Evolutionary conservation across 2,329 filamentous ascomycete genomes (phyloP).

Genomic region (Thelonectria discophora): DNA sequence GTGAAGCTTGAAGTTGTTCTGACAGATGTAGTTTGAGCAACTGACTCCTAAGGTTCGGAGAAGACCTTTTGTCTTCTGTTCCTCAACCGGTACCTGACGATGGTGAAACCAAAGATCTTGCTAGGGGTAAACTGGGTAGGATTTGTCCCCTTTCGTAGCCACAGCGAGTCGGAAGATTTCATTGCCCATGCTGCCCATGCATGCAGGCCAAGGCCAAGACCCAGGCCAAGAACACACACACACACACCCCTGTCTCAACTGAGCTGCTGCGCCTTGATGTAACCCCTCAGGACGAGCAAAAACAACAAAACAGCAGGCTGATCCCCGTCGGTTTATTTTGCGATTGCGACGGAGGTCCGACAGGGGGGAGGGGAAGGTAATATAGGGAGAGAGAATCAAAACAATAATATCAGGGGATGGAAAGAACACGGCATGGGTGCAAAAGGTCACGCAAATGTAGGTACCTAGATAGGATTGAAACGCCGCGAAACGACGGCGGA

Average conservation of each 20-base stretch:
- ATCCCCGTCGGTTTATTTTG: constrained; percentile 6
- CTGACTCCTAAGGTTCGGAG: not conserved
- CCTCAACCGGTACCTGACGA: constrained; percentile 1
- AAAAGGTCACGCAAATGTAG: not conserved
- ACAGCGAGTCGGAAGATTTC: constrained; percentile 17
- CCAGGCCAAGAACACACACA: too few species aligned
- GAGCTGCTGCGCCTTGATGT: constrained; percentile 9
- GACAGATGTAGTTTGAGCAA: too few species aligned
- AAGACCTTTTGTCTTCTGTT: too few species aligned
- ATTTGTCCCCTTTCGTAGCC: not conserved
- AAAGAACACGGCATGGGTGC: too few species aligned
- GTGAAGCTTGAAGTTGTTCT: too few species aligned
- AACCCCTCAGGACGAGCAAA: constrained; percentile 4
- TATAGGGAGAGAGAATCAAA: not conserved
- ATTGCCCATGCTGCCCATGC: not conserved
- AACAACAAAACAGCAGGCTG: not conserved
- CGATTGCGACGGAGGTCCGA: constrained; percentile 7
- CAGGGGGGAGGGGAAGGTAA: not conserved
- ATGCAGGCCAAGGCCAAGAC: too few species aligned
- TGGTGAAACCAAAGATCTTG: constrained; percentile 23
- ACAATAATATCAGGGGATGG: too few species aligned
- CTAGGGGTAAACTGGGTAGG: not conserved
- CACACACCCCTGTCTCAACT: not conserved
- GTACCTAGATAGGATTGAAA: too few species aligned
- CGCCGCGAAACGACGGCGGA: too few species aligned